A percentile compares a stretch with the other conserved stretches of the same genome.
phyloP scores from a whole-genome alignment of 2,329 filamentous ascomycete species.

The Incumbomyces delicatus region DNA sequence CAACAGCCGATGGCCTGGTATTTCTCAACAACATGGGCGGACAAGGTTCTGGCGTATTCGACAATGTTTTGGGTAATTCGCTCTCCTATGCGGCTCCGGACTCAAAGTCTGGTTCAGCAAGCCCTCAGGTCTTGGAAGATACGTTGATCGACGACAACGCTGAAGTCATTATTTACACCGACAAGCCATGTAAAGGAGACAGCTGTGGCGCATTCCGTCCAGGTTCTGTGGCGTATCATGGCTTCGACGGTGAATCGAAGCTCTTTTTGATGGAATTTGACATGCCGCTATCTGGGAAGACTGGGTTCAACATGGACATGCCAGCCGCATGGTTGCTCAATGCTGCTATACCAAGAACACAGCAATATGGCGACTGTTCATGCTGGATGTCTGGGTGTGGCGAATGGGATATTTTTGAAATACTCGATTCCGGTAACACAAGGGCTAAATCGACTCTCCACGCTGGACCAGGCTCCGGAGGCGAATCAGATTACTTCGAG shows the following conservation, averaged over 20 bases:
- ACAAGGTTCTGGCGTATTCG: constrained; percentile 45
- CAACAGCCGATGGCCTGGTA: constrained; percentile 42
- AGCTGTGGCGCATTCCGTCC: constrained; percentile 41
- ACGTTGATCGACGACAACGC: constrained; percentile 38
- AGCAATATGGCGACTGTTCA: constrained; percentile 61
- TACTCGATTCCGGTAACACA: constrained; percentile 54
- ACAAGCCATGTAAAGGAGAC: constrained; percentile 37
- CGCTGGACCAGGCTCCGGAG: constrained; percentile 45
- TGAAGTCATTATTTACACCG: constrained; percentile 45
- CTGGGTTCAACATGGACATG: constrained; percentile 50
- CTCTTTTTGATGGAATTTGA: constrained; percentile 64
- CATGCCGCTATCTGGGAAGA: constrained; percentile 55
- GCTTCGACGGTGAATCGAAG: constrained; percentile 60
- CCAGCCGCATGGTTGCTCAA: constrained; percentile 70
- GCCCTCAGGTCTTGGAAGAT: constrained; percentile 42
- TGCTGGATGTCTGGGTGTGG: constrained; percentile 64
- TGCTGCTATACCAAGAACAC: constrained; percentile 58
- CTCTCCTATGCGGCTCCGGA: constrained; percentile 45
- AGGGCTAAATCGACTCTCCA: constrained; percentile 65
- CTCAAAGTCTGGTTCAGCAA: constrained; percentile 37
- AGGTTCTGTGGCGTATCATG: constrained; percentile 47
- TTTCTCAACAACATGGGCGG: constrained; percentile 53
- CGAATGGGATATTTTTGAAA: constrained; percentile 67
- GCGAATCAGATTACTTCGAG: constrained; percentile 61
- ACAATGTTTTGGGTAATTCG: constrained; percentile 48